phyloP scores from a whole-genome alignment of 1,284 basidiomycete species.

The Pseudozyma thailandica region DNA sequence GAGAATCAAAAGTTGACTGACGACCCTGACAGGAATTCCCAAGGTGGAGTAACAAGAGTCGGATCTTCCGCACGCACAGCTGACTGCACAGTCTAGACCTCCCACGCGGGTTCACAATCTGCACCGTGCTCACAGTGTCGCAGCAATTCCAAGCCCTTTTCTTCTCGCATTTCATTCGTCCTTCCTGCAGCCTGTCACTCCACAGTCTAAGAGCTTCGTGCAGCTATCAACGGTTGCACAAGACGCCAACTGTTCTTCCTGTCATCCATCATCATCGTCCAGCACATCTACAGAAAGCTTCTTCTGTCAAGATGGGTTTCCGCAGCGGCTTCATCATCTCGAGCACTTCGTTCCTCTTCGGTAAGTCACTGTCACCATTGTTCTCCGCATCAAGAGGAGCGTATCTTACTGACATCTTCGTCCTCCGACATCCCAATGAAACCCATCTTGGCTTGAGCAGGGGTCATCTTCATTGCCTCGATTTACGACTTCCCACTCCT shows the following conservation, averaged over 20 bases:
- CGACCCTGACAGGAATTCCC: no score
- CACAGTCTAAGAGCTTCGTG: no score
- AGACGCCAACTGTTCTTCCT: neutral
- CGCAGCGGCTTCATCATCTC: constrained; percentile 64
- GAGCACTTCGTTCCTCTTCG: constrained; percentile 63
- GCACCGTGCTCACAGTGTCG: neutral
- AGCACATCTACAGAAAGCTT: neutral
- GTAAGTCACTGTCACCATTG: constrained; percentile 16
- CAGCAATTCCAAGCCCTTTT: no score
- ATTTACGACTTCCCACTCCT: constrained; percentile 64
- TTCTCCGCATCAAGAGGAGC: neutral
- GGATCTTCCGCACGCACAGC: no score
- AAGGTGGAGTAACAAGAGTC: no score
- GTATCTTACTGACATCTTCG: neutral
- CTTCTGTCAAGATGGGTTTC: constrained; percentile 63
- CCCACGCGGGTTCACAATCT: neutral
- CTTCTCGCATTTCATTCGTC: neutral
- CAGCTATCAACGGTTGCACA: constrained; percentile 1
- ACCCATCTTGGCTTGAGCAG: constrained; percentile 10
- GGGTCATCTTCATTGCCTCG: constrained; percentile 63
- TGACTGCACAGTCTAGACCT: neutral
- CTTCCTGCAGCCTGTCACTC: neutral
- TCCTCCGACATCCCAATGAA: no score
- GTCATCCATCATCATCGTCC: neutral
- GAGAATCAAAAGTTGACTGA: no score